Conservation (phyloP, 2,329 filamentous ascomycete species). For the Grosmannia serpens region DNA sequence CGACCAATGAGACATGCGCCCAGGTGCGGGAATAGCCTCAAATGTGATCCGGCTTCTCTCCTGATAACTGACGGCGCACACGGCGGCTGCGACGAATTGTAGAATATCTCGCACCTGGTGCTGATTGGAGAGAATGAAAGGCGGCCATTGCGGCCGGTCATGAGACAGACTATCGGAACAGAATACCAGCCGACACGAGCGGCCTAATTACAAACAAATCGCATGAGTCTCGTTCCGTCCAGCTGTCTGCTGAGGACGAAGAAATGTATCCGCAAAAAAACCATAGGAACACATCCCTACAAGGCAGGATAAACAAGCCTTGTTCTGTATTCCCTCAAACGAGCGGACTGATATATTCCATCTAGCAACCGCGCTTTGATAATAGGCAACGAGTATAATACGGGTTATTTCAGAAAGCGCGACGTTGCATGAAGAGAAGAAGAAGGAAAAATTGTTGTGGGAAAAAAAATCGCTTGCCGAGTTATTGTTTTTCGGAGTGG, state of each 20-base stretch:
- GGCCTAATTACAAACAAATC: not conserved
- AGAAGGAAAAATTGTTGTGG: not conserved
- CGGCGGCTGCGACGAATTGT: too few species aligned
- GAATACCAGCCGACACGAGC: not conserved
- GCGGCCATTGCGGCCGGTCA: not conserved
- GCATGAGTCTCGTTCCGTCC: not conserved
- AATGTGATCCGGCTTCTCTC: not conserved
- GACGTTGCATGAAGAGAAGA: constrained; percentile 9
- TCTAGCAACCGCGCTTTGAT: constrained; percentile 14
- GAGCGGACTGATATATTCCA: constrained; percentile 12
- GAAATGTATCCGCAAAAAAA: constrained; percentile 14
- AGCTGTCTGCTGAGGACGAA: not conserved
- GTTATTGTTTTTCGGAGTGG: not conserved
- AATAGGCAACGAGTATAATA: not conserved
- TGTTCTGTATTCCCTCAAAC: constrained; percentile 17
- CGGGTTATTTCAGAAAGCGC: constrained; percentile 3
- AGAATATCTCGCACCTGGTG: too few species aligned
- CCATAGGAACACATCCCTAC: constrained; percentile 16
- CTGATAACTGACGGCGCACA: too few species aligned
- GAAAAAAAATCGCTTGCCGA: not conserved
- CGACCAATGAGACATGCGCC: not conserved
- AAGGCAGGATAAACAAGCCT: not conserved
- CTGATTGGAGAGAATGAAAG: too few species aligned
- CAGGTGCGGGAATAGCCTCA: not conserved
- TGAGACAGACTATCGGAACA: not conserved